phyloP scores from a whole-genome alignment of 2,329 filamentous ascomycete genomes.

The Fusarium concolor region DNA sequence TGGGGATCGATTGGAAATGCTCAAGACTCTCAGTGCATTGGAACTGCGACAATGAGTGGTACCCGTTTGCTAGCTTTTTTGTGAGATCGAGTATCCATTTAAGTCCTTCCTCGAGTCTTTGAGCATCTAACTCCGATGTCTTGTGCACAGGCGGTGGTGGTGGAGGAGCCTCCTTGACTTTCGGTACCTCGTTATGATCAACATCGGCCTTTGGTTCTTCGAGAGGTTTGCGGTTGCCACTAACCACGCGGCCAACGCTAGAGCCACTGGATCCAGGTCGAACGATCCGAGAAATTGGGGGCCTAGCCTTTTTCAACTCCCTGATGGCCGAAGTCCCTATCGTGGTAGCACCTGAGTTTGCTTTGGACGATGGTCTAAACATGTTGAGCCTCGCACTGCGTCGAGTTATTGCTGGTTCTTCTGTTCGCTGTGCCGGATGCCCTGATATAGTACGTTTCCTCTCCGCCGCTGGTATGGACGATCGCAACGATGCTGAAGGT shows the following conservation, averaged over 20 bases:
- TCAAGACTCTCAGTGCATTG: constrained; percentile 82
- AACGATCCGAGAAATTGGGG: constrained; percentile 74
- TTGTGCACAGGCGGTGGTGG: constrained; percentile 54
- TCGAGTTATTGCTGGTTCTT: constrained; percentile 69
- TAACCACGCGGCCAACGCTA: constrained; percentile 86
- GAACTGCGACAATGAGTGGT: constrained; percentile 82
- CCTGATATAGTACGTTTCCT: constrained; percentile 95
- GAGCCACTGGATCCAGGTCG: constrained; percentile 73
- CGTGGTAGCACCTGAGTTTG: constrained; percentile 67
- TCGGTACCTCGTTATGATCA: constrained; percentile 72
- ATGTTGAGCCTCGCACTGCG: constrained; percentile 78
- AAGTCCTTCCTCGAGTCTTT: constrained; percentile 79
- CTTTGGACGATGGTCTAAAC: constrained; percentile 76
- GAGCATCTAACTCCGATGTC: constrained; percentile 63
- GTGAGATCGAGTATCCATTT: constrained; percentile 83
- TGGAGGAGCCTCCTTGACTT: constrained; percentile 57
- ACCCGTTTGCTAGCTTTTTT: constrained; percentile 83
- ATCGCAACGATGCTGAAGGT: constrained; percentile 51
- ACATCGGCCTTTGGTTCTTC: constrained; percentile 75
- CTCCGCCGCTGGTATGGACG: constrained; percentile 64
- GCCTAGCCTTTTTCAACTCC: constrained; percentile 86
- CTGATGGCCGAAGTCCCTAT: constrained; percentile 69
- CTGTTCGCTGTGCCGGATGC: constrained; percentile 70
- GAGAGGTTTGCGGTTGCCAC: constrained; percentile 84
- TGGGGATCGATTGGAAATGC: constrained; percentile 76